Conservation (phyloP, 768 basidiomycete genomes). For the Lactifluus hygrophoroides region DNA sequence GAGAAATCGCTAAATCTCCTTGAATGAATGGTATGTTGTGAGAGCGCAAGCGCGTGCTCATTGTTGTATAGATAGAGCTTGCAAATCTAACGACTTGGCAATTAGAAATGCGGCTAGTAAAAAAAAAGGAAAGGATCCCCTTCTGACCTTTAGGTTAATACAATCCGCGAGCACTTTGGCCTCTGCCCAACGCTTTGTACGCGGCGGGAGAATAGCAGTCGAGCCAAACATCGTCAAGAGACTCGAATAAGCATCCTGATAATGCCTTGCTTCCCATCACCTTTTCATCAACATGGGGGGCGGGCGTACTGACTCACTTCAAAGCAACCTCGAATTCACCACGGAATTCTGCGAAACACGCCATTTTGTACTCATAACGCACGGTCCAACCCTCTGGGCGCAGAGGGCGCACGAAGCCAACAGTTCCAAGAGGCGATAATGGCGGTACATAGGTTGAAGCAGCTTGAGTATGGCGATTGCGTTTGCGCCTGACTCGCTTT, state of each 20-base stretch:
- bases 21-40: slow-evolving; percentile 79
- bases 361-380: slow-evolving; percentile 96
- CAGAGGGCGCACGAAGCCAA: slow-evolving; percentile 46
- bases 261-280: slow-evolving; percentile 51
- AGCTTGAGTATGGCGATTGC: slow-evolving; percentile 67
- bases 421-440: slow-evolving; percentile 35
- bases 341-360: slow-evolving; percentile 90
- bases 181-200: slow-evolving; percentile 97
- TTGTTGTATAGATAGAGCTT: slow-evolving; percentile 90
- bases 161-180: slow-evolving; percentile 95
- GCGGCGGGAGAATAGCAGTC: slow-evolving; percentile 74
- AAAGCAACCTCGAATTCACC: slow-evolving; percentile 88
- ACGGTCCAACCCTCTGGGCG: slow-evolving; percentile 91
- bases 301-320: slow-evolving; percentile 47
- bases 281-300: slow-evolving; percentile 4
- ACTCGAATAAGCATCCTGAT: slow-evolving; percentile 85
- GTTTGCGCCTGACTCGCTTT: slow-evolving; percentile 84
- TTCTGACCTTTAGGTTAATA: slow-evolving; percentile 74
- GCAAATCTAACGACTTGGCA: slow-evolving; percentile 47
- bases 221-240: slow-evolving; percentile 86
- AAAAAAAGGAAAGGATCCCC: background rate
- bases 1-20: slow-evolving; percentile 81
- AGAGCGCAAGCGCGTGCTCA: slow-evolving; percentile 71
- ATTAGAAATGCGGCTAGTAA: background rate
- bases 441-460: slow-evolving; percentile 44